phyloP scores from a whole-genome alignment of 495 filamentous ascomycete genomes.

The Neurospora sp. region DNA sequence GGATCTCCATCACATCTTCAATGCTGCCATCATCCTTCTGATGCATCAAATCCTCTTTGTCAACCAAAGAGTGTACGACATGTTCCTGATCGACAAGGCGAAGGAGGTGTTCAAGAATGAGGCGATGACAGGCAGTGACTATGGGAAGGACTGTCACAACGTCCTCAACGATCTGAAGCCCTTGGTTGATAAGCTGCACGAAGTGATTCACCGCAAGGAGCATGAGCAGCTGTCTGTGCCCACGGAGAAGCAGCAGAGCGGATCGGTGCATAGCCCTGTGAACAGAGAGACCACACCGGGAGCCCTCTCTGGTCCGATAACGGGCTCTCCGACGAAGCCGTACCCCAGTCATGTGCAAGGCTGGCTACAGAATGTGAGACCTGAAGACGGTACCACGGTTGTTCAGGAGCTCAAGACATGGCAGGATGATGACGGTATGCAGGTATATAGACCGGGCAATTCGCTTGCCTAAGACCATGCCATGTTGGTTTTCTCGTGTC shows the following conservation, averaged over 20 bases:
- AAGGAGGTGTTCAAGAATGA: constrained; percentile 19
- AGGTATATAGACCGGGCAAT: not conserved
- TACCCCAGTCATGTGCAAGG: not conserved
- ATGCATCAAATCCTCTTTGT: constrained; percentile 26
- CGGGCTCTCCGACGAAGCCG: not conserved
- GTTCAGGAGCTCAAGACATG: not conserved
- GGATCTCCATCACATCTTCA: constrained; percentile 35
- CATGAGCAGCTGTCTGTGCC: not conserved
- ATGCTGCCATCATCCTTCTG: constrained; percentile 31
- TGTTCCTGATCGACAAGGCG: constrained; percentile 19
- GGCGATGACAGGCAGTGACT: constrained; percentile 14
- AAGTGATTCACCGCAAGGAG: constrained; percentile 10
- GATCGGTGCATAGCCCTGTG: not conserved
- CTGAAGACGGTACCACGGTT: not conserved
- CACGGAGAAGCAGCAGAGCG: constrained; percentile 3
- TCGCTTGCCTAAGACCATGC: not conserved
- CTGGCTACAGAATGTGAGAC: not conserved
- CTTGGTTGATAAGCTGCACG: constrained; percentile 15
- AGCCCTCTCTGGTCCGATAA: not conserved
- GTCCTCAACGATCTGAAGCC: constrained; percentile 17
- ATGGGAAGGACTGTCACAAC: constrained; percentile 16
- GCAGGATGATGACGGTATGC: not conserved
- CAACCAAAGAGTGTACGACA: constrained; percentile 15
- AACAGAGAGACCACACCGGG: not conserved
- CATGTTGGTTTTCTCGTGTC: not conserved